phyloP scores from a whole-genome alignment of 176 grass and related monocot species.

The Typha latifolia region DNA sequence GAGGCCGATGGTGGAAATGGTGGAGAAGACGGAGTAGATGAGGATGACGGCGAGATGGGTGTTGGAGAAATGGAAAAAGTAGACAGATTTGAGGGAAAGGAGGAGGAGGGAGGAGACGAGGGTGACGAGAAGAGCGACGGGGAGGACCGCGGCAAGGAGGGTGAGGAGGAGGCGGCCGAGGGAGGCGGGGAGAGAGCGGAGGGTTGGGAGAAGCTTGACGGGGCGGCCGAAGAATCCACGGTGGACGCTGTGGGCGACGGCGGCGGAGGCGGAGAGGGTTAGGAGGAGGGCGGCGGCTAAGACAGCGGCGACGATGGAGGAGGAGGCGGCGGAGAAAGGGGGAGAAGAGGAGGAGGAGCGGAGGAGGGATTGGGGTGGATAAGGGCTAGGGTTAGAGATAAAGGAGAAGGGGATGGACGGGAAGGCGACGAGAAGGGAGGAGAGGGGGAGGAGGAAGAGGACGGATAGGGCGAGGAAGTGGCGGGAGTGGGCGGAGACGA shows the following conservation, averaged over 20 bases:
- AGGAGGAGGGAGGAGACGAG: conserved; percentile 9
- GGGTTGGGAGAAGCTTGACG: conserved; percentile 28
- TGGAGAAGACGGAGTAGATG: conserved; percentile 7
- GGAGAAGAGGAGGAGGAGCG: neutral
- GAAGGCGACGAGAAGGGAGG: neutral
- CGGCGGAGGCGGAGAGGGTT: conserved; percentile 9
- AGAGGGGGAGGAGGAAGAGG: neutral
- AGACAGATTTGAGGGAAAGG: conserved; percentile 11
- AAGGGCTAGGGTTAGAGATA: neutral
- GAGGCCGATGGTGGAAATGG: conserved; percentile 1
- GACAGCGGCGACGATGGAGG: neutral
- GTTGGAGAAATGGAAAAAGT: neutral
- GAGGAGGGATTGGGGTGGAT: conserved; percentile 1
- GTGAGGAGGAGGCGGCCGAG: conserved; percentile 17
- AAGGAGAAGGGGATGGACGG: conserved; percentile 23
- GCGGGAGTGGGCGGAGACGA: conserved; percentile 29
- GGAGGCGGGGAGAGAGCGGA: conserved; percentile 24
- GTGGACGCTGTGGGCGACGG: conserved; percentile 22
- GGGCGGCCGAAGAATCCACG: conserved; percentile 32
- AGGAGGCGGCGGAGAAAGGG: neutral
- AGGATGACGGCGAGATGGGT: neutral
- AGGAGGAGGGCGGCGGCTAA: conserved; percentile 7
- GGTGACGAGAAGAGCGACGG: conserved; percentile 3
- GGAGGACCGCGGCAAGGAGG: conserved; percentile 7
- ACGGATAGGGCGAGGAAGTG: conserved; percentile 13